These are phyloP conservation scores for Phaeosphaeriaceae sp. DNA, from an alignment of 2,329 filamentous ascomycete species.

Conservation along the genomic window DNA sequence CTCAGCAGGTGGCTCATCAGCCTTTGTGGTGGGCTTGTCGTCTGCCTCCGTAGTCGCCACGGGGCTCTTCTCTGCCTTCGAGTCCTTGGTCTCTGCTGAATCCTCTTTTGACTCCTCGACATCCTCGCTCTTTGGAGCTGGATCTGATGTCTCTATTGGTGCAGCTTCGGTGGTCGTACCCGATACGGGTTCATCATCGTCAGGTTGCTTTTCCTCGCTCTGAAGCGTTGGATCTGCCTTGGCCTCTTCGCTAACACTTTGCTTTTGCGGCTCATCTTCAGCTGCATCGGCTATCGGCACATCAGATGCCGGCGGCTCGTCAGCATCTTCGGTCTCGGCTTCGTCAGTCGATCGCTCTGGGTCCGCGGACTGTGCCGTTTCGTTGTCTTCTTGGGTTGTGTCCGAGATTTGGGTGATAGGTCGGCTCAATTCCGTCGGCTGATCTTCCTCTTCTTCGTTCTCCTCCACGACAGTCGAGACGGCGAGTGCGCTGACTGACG, in stretches of 20 bases:
- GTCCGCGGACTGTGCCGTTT: constrained; percentile 21
- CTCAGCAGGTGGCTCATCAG: constrained; percentile 3
- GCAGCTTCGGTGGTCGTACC: constrained; percentile 17
- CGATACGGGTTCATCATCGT: constrained; percentile 6
- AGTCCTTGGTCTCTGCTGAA: constrained; percentile 1
- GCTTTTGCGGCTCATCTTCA: constrained; percentile 24
- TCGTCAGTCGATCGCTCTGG: constrained; percentile 22
- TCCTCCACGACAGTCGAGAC: constrained; percentile 85
- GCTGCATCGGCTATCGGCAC: constrained; percentile 12
- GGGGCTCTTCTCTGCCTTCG: constrained; percentile 4
- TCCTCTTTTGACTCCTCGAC: constrained; percentile 10
- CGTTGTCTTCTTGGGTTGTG: constrained; percentile 13
- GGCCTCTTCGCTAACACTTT: constrained; percentile 22
- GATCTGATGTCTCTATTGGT: constrained; percentile 9
- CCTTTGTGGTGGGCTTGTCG: background rate
- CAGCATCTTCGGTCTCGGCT: constrained; percentile 16
- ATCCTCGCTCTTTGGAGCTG: constrained; percentile 10
- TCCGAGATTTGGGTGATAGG: constrained; percentile 29
- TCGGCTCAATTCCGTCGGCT: constrained; percentile 14
- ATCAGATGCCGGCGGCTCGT: constrained; percentile 19
- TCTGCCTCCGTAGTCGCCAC: constrained; percentile 6
- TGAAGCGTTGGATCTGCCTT: constrained; percentile 15
- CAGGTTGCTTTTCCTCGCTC: constrained; percentile 13
- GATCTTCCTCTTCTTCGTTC: constrained; percentile 72
- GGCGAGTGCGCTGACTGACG: constrained; percentile 74